These are phyloP conservation scores for Glycine tomentella DNA, from an alignment of 306 rosid genomes.

Conservation along the genomic window DNA sequence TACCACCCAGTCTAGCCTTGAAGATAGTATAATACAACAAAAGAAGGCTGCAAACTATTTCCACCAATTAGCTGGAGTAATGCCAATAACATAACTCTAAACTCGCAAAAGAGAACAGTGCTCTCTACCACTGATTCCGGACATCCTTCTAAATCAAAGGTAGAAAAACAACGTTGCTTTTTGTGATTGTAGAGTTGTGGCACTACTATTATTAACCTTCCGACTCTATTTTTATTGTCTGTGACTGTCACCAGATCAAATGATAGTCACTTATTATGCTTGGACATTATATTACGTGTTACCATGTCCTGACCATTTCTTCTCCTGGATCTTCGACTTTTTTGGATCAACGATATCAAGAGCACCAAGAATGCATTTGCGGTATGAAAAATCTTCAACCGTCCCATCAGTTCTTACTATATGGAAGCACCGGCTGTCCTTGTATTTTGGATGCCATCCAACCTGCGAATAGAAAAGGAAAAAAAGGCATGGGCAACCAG, in stretches of 20 bases:
- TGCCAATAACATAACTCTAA: conserved; percentile 47
- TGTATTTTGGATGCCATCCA: conserved; percentile 64
- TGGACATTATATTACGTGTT: conserved; percentile 32
- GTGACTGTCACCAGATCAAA: conserved; percentile 33
- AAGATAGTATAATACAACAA: conserved; percentile 42
- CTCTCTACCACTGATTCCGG: conserved; percentile 44
- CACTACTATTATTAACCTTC: conserved; percentile 36
- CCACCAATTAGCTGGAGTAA: conserved; percentile 41
- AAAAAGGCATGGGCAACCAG: conserved; percentile 41
- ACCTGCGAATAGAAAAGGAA: conserved; percentile 57
- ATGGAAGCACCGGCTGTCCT: conserved; percentile 74
- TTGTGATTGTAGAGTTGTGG: conserved; percentile 46
- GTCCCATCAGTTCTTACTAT: conserved; percentile 72
- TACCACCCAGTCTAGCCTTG: conserved; percentile 14
- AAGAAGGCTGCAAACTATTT: conserved; percentile 19
- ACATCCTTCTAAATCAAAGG: conserved; percentile 47
- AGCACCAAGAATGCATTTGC: conserved; percentile 77
- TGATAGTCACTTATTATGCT: conserved; percentile 43
- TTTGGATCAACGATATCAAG: conserved; percentile 69
- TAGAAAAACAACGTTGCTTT: conserved; percentile 49
- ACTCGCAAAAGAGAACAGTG: conserved; percentile 48
- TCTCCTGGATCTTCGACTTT: conserved; percentile 57
- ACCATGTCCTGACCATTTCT: conserved; percentile 46
- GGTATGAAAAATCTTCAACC: conserved; percentile 85
- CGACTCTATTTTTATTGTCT: conserved; percentile 26